These are phyloP conservation scores for Pinus albicaulis DNA, from an alignment of 75 land plant genomes.

Conservation along the genomic window DNA sequence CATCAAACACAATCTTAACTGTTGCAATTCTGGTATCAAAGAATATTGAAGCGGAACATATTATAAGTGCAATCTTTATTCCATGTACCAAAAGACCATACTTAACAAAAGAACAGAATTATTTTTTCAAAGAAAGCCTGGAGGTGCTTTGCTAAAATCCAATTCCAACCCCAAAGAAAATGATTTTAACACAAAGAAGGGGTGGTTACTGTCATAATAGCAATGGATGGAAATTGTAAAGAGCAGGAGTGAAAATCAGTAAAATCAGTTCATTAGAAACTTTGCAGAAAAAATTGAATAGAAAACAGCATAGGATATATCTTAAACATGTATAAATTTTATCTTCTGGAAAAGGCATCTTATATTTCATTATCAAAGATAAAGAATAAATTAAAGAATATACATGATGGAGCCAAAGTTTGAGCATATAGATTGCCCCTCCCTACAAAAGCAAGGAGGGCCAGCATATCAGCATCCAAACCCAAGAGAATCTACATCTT, in stretches of 20 bases:
- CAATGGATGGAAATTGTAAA: no score
- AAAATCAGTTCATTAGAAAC: not conserved
- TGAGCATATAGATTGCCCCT: no score
- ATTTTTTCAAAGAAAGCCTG: not conserved
- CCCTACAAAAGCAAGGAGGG: no score
- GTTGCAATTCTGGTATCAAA: not conserved
- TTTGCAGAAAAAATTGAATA: not conserved
- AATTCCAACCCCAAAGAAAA: not conserved
- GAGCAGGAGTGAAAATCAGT: not conserved
- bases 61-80: not conserved
- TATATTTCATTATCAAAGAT: no score
- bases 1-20: not conserved
- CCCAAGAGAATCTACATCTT: no score
- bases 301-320: no score
- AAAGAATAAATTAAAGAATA: no score
- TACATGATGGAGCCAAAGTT: no score
- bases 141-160: not conserved
- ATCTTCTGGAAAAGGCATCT: no score
- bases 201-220: no score
- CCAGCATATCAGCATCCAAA: no score
- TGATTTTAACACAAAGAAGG: not conserved
- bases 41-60: not conserved
- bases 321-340: no score
- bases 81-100: not conserved
- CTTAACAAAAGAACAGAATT: not conserved